Percentiles rank a stretch among this genome's conserved stretches.
These are phyloP conservation scores for Erythrophleum fordii DNA, from an alignment of 306 rosid species.

Conservation along the genomic window DNA sequence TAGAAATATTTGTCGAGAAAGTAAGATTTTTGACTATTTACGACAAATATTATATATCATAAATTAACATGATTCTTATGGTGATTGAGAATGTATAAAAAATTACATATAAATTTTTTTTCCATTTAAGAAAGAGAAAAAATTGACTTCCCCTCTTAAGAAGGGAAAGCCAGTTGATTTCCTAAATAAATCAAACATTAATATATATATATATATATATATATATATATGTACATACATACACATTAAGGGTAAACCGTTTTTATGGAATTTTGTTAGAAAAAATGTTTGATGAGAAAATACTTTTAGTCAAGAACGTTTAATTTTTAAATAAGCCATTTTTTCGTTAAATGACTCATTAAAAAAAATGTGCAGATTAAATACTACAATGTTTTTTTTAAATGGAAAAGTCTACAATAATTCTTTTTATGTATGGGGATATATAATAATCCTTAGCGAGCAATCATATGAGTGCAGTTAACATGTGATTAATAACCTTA, in stretches of 20 bases:
- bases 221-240: too few relatives aligned
- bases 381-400: neutral
- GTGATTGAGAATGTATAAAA: too few relatives aligned
- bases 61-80: too few relatives aligned
- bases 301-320: neutral
- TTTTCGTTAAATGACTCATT: neutral
- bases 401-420: neutral
- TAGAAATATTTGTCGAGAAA: too few relatives aligned
- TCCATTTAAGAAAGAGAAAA: neutral
- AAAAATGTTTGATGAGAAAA: too few relatives aligned
- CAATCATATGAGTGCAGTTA: neutral
- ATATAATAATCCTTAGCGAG: neutral
- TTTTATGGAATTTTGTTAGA: too few relatives aligned
- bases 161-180: neutral
- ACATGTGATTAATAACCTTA: neutral
- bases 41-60: too few relatives aligned
- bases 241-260: too few relatives aligned
- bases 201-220: too few relatives aligned
- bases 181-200: too few relatives aligned
- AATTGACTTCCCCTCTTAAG: neutral
- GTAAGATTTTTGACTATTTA: too few relatives aligned
- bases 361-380: neutral
- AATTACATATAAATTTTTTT: constrained; percentile 4
- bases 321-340: neutral
- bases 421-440: neutral